Conservation (phyloP, 495 filamentous ascomycete genomes). For the Penicillium pulvis region DNA sequence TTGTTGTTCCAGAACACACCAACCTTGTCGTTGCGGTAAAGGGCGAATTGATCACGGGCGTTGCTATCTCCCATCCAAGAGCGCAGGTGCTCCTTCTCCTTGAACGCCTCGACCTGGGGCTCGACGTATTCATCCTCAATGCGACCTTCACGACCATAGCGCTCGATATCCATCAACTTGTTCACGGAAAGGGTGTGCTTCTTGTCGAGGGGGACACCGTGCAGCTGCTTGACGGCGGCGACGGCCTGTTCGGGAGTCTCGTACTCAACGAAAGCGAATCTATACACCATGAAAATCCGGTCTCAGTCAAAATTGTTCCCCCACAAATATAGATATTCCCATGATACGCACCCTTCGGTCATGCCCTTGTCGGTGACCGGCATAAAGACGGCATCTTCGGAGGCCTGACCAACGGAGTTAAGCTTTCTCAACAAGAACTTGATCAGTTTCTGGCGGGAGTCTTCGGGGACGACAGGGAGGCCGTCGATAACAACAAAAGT, state of each 20-base stretch:
- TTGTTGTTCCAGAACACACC: conserved; percentile 98
- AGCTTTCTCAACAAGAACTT: conserved; percentile 95
- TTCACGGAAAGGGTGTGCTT: conserved; percentile 94
- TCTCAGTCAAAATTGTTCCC: conserved; percentile 17
- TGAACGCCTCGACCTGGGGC: conserved; percentile 76
- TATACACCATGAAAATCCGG: conserved; percentile 32
- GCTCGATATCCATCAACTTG: conserved; percentile 96
- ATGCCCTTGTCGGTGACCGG: conserved; percentile 79
- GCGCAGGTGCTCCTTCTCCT: conserved; percentile 90
- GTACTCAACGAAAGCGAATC: conserved; percentile 95
- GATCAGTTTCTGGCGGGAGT: conserved; percentile 83
- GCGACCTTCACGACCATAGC: conserved; percentile 90
- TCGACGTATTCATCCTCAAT: conserved; percentile 86
- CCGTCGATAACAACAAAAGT: conserved; percentile 95
- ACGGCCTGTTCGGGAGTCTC: conserved; percentile 88
- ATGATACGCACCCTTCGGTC: conserved; percentile 72
- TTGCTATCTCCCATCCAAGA: conserved; percentile 87
- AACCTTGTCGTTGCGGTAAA: conserved; percentile 86
- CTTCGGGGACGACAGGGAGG: conserved; percentile 79
- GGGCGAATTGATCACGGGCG: conserved; percentile 90
- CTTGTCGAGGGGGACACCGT: conserved; percentile 85
- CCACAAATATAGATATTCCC: neutral
- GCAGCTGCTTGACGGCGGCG: conserved; percentile 81
- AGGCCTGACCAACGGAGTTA: conserved; percentile 76
- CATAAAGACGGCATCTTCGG: conserved; percentile 90